Percentiles rank a stretch among this genome's conserved stretches.
Conservation (phyloP, 139 green algal genomes). For the Coelastrella sp. region DNA sequence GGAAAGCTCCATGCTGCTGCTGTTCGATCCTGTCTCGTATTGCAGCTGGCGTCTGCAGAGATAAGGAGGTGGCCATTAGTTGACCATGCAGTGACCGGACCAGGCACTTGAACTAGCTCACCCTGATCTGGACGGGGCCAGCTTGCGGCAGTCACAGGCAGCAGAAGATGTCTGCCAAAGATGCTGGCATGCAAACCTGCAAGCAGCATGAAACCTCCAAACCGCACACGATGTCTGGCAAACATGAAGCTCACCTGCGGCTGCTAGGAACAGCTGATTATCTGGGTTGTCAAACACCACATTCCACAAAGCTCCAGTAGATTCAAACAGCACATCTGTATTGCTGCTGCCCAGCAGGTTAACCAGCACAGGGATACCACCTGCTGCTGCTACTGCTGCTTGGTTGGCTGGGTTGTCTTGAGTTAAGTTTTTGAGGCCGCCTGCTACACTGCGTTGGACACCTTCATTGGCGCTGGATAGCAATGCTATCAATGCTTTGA, state of each 20-base stretch:
- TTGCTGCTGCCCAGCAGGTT: background rate
- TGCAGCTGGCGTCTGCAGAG: too few relatives aligned
- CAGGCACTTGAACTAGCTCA: too few relatives aligned
- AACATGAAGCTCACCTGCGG: background rate
- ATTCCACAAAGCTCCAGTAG: background rate
- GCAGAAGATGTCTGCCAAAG: too few relatives aligned
- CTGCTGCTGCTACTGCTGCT: background rate
- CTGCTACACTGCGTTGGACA: slow-evolving; percentile 20
- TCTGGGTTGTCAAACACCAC: background rate
- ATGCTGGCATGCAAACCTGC: too few relatives aligned
- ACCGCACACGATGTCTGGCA: too few relatives aligned
- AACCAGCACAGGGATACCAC: background rate
- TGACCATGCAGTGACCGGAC: too few relatives aligned
- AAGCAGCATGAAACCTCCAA: too few relatives aligned
- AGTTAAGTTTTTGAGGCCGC: background rate
- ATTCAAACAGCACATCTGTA: background rate
- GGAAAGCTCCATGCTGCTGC: too few relatives aligned
- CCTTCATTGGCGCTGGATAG: background rate
- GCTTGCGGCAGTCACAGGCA: too few relatives aligned
- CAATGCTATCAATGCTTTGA: background rate
- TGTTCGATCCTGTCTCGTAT: too few relatives aligned
- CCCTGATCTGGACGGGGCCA: too few relatives aligned
- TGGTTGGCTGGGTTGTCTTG: background rate
- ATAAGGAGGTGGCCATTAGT: too few relatives aligned
- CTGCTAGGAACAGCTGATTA: background rate